Evolutionary conservation across 1,284 basidiomycete genomes (phyloP), one percentile per base, ranked within the genome.

Genomic region (Papiliotrema fonsecae): DNA sequence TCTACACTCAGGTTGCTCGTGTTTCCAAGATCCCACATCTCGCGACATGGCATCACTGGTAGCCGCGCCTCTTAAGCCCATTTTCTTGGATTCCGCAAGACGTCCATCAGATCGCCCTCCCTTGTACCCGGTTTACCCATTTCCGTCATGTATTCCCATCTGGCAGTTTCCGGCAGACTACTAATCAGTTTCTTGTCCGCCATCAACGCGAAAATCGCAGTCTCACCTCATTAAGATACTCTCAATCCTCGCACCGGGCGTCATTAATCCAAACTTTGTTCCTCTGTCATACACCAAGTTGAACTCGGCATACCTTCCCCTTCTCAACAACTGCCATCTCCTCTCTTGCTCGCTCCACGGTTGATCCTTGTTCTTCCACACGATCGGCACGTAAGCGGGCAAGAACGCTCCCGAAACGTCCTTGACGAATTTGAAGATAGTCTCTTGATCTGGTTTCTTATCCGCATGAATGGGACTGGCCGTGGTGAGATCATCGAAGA

Each of bases 221-320:
- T 35, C 22, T 43, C 61, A 67, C 60, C 85, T 89, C 87, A 93
- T 92, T 51, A 94, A 73, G 51, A 96, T 92, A 67, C 87, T 91
- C 78, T 97, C 93, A 21, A 94, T 85, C 54, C 92, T 78, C 21
- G 90, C 90, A 5, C 88, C 89, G 16, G 91, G 92, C 1, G 90
- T 91, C 76, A 83, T 83, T 54, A 97, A 75, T 10, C 92, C 92
- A 63, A 96, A 94, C 73, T 77, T 77, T 40, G 76, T 77, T 0
- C 76, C 76, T 49, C 77, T 64, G 68, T 96, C 92, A 64, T 88
- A 85, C 5, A 96, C 84, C 51, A 97, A 75, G 70, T 96, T 96
- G 76, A 96, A 97, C 73, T 97, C 92, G 46, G 93, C 92, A 66
- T 93, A 94, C 54, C 89, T 79, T 1, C 92, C 91, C 31, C 92